Conservation (phyloP, 139 green algal species). For the Axilococcus clingmanii region DNA sequence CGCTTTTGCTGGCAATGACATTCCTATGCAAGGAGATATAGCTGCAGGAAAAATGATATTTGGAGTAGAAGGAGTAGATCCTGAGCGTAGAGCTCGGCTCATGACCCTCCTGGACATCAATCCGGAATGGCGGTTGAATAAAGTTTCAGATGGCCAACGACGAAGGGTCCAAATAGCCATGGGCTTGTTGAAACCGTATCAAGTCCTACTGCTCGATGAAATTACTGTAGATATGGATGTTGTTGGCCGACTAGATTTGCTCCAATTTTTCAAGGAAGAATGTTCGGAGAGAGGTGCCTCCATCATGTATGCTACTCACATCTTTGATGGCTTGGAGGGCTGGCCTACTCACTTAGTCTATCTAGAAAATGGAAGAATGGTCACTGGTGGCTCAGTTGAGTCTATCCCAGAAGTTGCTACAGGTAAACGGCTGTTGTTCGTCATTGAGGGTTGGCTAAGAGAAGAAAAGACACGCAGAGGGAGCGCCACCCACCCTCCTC, state of each 20-base stretch:
- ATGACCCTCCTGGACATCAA: slow-evolving; percentile 92
- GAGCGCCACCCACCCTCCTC: too few species aligned
- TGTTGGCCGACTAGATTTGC: slow-evolving; percentile 81
- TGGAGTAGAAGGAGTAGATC: slow-evolving; percentile 69
- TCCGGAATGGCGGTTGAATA: slow-evolving; percentile 84
- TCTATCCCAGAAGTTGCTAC: slow-evolving; percentile 24
- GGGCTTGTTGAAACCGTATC: slow-evolving; percentile 88
- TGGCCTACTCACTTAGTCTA: slow-evolving; percentile 83
- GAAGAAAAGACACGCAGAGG: slow-evolving; percentile 37
- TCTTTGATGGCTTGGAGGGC: slow-evolving; percentile 90
- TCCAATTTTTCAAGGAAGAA: slow-evolving; percentile 82
- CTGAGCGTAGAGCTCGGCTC: slow-evolving; percentile 50
- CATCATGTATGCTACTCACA: slow-evolving; percentile 96
- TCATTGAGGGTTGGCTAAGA: slow-evolving; percentile 77
- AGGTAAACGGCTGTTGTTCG: slow-evolving; percentile 56
- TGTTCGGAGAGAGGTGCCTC: slow-evolving; percentile 63
- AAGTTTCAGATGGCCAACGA: slow-evolving; percentile 90
- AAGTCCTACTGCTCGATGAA: slow-evolving; percentile 94
- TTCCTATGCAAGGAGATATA: slow-evolving; percentile 78
- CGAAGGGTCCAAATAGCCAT: slow-evolving; percentile 93
- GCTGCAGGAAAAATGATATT: slow-evolving; percentile 73
- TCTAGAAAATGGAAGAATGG: slow-evolving; percentile 59
- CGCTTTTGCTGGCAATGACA: slow-evolving; percentile 77
- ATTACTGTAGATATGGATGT: slow-evolving; percentile 99
- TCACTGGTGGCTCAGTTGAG: slow-evolving; percentile 25